Conservation (phyloP, 1,284 basidiomycete species). For the Trichosporon inkin region DNA sequence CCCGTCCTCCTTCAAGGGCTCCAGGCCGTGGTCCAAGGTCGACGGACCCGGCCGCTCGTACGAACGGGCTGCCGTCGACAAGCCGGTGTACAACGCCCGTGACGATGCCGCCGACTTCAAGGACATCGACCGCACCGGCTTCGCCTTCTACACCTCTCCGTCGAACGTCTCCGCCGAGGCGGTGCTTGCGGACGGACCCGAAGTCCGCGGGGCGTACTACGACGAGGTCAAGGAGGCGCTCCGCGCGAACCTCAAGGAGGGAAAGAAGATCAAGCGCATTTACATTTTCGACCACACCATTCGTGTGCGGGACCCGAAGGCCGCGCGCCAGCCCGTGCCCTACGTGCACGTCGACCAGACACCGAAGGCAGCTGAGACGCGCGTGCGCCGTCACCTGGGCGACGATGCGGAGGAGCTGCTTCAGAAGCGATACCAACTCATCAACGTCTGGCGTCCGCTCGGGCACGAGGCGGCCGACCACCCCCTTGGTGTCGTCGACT, state of each 20-base stretch:
- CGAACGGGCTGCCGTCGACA: not conserved
- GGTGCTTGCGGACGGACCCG: constrained; percentile 14
- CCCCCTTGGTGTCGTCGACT: constrained; percentile 23
- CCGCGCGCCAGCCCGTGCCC: constrained; percentile 21
- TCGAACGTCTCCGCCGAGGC: constrained; percentile 11
- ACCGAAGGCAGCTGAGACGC: constrained; percentile 14
- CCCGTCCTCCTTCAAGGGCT: constrained; percentile 8
- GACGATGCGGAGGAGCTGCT: constrained; percentile 20
- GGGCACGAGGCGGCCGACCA: constrained; percentile 15
- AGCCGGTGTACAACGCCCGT: constrained; percentile 23
- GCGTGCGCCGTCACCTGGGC: constrained; percentile 20
- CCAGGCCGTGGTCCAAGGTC: constrained; percentile 22
- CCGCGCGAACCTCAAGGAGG: constrained; percentile 16
- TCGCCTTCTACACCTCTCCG: constrained; percentile 21
- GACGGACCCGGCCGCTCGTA: constrained; percentile 12
- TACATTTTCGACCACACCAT: constrained; percentile 25
- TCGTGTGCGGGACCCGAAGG: constrained; percentile 17
- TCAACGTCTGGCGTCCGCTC: constrained; percentile 27
- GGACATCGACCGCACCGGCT: constrained; percentile 20
- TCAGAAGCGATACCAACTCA: constrained; percentile 22
- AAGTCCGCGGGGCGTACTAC: constrained; percentile 17
- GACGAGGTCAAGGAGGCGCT: constrained; percentile 18
- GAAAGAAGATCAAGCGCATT: constrained; percentile 11
- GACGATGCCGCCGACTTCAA: constrained; percentile 15
- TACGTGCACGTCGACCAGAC: constrained; percentile 26